Percentiles rank a stretch among this genome's conserved stretches.
phyloP scores from a whole-genome alignment of 257 asterid species.

The Ehretia macrophylla region DNA sequence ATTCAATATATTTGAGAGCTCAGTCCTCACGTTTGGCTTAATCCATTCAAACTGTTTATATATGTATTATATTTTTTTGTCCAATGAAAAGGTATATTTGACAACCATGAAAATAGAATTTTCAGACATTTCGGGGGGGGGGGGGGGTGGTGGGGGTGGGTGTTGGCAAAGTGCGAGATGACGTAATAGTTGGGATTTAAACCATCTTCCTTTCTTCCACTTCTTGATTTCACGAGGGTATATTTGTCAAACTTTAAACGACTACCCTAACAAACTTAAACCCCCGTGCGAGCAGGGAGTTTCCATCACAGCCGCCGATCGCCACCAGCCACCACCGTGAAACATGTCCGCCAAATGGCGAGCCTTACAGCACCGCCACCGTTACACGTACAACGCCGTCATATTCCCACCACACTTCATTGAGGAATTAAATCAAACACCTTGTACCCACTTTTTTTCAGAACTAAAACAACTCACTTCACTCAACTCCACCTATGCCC shows the following conservation, averaged over 20 bases:
- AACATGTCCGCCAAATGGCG: conserved; percentile 93
- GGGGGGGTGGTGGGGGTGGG: too few relatives aligned
- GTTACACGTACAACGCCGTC: conserved; percentile 75
- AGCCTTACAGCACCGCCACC: conserved; percentile 96
- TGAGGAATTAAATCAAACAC: conserved; percentile 58
- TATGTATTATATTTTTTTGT: too few relatives aligned
- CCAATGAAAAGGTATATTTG: too few relatives aligned
- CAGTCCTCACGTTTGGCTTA: too few relatives aligned
- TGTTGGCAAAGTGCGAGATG: too few relatives aligned
- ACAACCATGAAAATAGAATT: too few relatives aligned
- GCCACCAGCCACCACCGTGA: not conserved
- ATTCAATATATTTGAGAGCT: too few relatives aligned
- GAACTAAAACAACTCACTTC: conserved; percentile 55
- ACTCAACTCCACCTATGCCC: conserved; percentile 78
- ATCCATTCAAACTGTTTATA: too few relatives aligned
- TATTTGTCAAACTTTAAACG: not conserved
- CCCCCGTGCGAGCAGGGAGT: too few relatives aligned
- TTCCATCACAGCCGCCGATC: not conserved
- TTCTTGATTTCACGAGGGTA: not conserved
- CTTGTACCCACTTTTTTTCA: conserved; percentile 39
- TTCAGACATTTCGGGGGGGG: too few relatives aligned
- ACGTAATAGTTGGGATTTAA: too few relatives aligned
- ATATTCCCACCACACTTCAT: conserved; percentile 57
- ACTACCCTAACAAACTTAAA: not conserved
- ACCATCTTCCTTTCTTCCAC: too few relatives aligned